Percentiles rank a stretch among this genome's conserved stretches.
Evolutionary conservation across 176 grass and related monocot genomes (phyloP).

Genomic region (Triticum monococcum): DNA sequence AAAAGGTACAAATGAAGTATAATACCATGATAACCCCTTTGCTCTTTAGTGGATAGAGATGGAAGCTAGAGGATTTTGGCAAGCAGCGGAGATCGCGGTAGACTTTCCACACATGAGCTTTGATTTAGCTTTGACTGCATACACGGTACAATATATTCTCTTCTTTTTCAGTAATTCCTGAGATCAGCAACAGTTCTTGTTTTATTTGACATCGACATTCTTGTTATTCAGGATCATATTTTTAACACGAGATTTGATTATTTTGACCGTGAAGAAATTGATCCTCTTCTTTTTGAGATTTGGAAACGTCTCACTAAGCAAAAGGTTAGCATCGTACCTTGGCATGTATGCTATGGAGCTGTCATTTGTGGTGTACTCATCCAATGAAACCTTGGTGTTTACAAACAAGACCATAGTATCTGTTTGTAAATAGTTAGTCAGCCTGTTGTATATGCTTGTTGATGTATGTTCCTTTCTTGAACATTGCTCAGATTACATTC

Average conservation of each 20-base stretch:
- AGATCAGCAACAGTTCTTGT: background rate
- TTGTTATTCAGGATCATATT: background rate
- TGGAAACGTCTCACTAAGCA: background rate
- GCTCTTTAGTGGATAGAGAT: too few relatives aligned
- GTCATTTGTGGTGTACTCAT: background rate
- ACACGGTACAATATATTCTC: background rate
- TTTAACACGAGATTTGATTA: background rate
- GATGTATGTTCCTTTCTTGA: background rate
- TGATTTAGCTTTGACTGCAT: slow-evolving; percentile 13
- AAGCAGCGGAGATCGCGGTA: slow-evolving; percentile 27
- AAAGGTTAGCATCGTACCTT: background rate
- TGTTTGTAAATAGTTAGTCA: too few relatives aligned
- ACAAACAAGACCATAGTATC: background rate
- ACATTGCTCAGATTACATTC: background rate
- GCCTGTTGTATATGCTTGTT: background rate
- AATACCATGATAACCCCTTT: background rate
- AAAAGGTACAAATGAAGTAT: background rate
- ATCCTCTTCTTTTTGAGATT: background rate
- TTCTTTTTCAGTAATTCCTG: background rate
- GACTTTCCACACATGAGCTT: background rate
- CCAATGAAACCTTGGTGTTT: background rate
- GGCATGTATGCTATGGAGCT: background rate
- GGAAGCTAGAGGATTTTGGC: background rate
- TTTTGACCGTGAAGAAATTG: background rate
- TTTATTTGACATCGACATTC: background rate